Base-by-base conservation (phyloP, 208 protist species). In the Trypanosoma caninum region DNA sequence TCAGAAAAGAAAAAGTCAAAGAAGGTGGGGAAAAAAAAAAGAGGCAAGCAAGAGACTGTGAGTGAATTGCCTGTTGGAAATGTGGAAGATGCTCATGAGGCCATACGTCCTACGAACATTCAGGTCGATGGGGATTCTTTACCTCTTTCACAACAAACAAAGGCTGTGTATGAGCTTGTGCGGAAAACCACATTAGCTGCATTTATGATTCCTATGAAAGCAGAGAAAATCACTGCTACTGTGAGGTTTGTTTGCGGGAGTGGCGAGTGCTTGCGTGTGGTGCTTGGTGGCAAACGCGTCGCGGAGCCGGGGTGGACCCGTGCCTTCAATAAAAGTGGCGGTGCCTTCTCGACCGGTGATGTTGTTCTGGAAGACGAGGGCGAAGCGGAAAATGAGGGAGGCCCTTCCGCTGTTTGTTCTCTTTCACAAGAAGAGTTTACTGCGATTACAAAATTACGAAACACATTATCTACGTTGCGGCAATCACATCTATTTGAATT, bases 1-100 rank as follows among this genome's bases (percentile, higher is more conserved):
- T 98, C 51, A 88, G 95, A 31, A 82, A 55, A 98, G 97, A 78
- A 98, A 97, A 80, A 83, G 90, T 51, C 88, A 70, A 78, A 94
- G 95, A 73, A 91, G 97, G 51, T 93, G 89, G 66, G 56, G 34
- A 46, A 63, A 88, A 98, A 78, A 74, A 89, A 80, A 83, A 82
- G 20, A 34, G 10, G 56, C 41, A 59, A 59, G 35, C 41, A 61
- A 42, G 23, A 10, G 6, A 57, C 63, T 42, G 14, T 30, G 16
- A 18, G 35, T 27, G 55, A 55, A 14, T 27, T 34, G 8, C 59
- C 40, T 13, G 45, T 30, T 2, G 75, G 72, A 46, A 96, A 96
- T 62, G 90, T 91, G 13, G 87, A 96, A 62, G 90, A 94, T 65
- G 90, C 90, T 4, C 90, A 96, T 70, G 90, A 96, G 75, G 90